These are phyloP conservation scores for Auricularia heimuer DNA, from an alignment of 768 basidiomycete species.

Conservation along the genomic window DNA sequence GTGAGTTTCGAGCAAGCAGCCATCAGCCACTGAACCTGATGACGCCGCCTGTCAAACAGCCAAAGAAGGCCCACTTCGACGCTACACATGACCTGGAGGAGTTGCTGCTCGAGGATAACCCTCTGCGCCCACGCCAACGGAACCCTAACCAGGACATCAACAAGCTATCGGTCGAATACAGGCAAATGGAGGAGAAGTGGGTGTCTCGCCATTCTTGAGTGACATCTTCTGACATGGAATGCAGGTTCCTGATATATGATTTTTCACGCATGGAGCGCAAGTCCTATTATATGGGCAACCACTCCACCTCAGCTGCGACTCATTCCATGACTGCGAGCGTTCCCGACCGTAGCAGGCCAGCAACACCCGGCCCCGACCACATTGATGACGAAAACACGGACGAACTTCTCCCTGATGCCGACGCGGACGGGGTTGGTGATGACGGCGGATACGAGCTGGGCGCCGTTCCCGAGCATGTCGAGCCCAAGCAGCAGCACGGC, in stretches of 20 bases:
- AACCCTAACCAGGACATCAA: conserved; percentile 80
- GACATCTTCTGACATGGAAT: no score
- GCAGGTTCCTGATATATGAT: not conserved
- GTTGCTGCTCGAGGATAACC: conserved; percentile 90
- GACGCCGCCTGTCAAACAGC: conserved; percentile 36
- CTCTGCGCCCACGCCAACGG: conserved; percentile 86
- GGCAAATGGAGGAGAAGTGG: conserved; percentile 97
- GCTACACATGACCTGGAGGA: conserved; percentile 98
- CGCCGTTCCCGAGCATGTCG: not conserved
- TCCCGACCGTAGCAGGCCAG: not conserved
- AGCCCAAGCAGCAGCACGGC: not conserved
- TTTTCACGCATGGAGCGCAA: conserved; percentile 4
- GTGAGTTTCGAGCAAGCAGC: conserved; percentile 27
- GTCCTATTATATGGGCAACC: not conserved
- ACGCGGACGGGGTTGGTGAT: not conserved
- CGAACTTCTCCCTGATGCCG: not conserved
- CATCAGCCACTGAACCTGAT: not conserved
- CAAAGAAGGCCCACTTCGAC: conserved; percentile 99
- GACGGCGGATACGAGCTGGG: not conserved
- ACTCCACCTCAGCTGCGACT: not conserved
- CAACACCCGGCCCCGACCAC: not conserved
- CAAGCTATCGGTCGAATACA: conserved; percentile 81
- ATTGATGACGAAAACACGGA: not conserved
- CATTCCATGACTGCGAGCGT: not conserved
- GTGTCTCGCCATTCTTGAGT: conserved; percentile 14